Conservation (phyloP, 2,329 filamentous ascomycete species). For the Arthrobotrys pseudoclavata region DNA sequence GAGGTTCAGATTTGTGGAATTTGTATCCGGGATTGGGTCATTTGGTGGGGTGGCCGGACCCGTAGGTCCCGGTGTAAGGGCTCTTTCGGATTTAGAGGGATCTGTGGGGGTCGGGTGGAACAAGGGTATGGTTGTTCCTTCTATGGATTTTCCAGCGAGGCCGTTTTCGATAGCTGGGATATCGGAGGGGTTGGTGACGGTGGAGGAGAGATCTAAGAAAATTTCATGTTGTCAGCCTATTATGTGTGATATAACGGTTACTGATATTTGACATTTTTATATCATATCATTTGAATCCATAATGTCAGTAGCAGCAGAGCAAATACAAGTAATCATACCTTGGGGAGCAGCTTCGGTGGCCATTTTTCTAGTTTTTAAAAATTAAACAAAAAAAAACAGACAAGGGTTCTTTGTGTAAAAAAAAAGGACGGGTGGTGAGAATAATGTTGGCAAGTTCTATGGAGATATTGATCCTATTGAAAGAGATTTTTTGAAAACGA, state of each 20-base stretch:
- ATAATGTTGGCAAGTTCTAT: conserved; percentile 15
- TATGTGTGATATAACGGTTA: background rate
- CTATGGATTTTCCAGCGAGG: conserved; percentile 35
- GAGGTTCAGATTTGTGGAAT: conserved; percentile 45
- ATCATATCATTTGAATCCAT: too few species aligned
- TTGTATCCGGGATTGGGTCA: conserved; percentile 50
- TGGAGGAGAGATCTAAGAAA: conserved; percentile 35
- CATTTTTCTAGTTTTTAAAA: conserved; percentile 36
- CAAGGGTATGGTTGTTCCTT: conserved; percentile 40
- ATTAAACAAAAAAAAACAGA: conserved; percentile 17
- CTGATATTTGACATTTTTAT: background rate
- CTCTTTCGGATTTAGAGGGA: conserved; percentile 48
- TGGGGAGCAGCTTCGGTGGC: conserved; percentile 37
- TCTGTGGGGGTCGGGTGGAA: conserved; percentile 55
- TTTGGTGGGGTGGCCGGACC: conserved; percentile 49
- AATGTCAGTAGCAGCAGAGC: too few species aligned
- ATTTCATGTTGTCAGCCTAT: conserved; percentile 27
- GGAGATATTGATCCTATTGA: background rate
- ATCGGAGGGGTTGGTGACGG: conserved; percentile 51
- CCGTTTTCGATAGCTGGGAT: conserved; percentile 47
- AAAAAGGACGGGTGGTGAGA: conserved; percentile 1
- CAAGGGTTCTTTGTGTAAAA: conserved; percentile 28
- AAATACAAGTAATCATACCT: conserved; percentile 25
- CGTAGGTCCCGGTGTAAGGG: conserved; percentile 52
- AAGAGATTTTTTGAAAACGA: conserved; percentile 4